Evolutionary conservation across 208 protist species (phyloP), one percentile per base, ranked within the genome.

Genomic region (Leishmania aethiopica): DNA sequence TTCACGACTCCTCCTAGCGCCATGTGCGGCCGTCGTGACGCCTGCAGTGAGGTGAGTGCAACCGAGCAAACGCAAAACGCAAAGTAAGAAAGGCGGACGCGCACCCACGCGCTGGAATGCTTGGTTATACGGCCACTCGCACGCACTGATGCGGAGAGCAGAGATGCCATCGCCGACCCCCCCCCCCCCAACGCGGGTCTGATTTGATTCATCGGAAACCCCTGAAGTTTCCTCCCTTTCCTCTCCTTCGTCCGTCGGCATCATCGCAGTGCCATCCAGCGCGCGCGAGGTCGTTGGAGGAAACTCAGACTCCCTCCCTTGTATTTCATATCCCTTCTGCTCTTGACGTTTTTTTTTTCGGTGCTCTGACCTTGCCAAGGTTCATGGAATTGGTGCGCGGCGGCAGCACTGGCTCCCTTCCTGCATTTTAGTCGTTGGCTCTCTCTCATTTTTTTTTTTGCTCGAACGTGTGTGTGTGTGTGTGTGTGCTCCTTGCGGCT

Each of bases 241-340:
- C 42, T 82, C 8, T 11, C 19, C 0, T 42, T 71, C 49, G 17
- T 22, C 2, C 17, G 32, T 51, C 60, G n/a, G 28, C 42, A 57
- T 49, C 37, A 62, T 49, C 22, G 40, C 28, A 32, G 59, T 5
- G 22, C 59, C 28, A 15, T n/a, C 28, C 28, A 10, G 59, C 19
- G 59, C 10, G 28, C 59, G 28, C 59, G n/a, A 64, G 11, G 28
- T 32, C 28, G 28, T 32, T 64, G 40, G 28, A 70, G 45, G 37
- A 17, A 40, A 17, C n/a, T 40, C 15, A 53, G 10, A 17, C 67
- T 15, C 11, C 64, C 64, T 59, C 71, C 69, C 59, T 82, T 8
- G 25, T 81, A 51, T 74, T 75, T 59, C n/a, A 55, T 57, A 45
- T 71, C 67, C 4, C 71, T 81, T 66, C 67, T 49, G 47, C 19